Conservation (phyloP, 371 early-diverging fungal species). For the Actinomortierella ambigua region DNA sequence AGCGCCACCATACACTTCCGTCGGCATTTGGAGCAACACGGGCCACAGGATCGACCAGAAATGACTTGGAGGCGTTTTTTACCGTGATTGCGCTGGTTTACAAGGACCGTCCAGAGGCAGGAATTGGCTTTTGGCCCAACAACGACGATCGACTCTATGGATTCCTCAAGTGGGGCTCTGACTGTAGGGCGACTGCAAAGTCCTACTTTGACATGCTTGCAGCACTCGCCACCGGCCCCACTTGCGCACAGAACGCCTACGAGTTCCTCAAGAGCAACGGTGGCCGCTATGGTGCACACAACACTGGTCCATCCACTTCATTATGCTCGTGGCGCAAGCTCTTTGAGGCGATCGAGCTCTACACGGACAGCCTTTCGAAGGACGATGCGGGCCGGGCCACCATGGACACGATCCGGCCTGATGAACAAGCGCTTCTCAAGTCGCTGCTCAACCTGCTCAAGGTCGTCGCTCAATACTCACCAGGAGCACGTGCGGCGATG, state of each 20-base stretch:
- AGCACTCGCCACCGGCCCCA: conserved; percentile 70
- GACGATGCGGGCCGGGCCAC: conserved; percentile 14
- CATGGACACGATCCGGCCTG: conserved; percentile 54
- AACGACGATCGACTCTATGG: conserved; percentile 61
- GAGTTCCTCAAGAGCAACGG: conserved; percentile 58
- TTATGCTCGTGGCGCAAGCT: conserved; percentile 68
- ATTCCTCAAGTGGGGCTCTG: conserved; percentile 78
- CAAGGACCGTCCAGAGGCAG: conserved; percentile 74
- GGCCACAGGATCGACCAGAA: conserved; percentile 24
- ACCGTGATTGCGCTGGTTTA: conserved; percentile 73
- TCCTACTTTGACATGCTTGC: conserved; percentile 78
- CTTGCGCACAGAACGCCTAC: conserved; percentile 64
- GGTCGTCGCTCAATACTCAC: conserved; percentile 65
- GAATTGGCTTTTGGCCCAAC: conserved; percentile 76
- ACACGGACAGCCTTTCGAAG: conserved; percentile 43
- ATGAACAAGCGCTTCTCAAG: conserved; percentile 65
- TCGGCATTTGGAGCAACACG: conserved; percentile 11
- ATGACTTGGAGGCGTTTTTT: conserved; percentile 70
- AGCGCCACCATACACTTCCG: conserved; percentile 45
- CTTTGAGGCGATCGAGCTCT: conserved; percentile 60
- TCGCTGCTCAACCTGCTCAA: conserved; percentile 70
- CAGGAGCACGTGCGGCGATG: conserved; percentile 62
- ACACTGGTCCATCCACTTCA: conserved; percentile 39
- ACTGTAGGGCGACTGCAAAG: conserved; percentile 60
- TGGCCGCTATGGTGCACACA: conserved; percentile 45